Base-by-base conservation (phyloP, 2,329 filamentous ascomycete species). In the Gyromitra esculenta region DNA sequence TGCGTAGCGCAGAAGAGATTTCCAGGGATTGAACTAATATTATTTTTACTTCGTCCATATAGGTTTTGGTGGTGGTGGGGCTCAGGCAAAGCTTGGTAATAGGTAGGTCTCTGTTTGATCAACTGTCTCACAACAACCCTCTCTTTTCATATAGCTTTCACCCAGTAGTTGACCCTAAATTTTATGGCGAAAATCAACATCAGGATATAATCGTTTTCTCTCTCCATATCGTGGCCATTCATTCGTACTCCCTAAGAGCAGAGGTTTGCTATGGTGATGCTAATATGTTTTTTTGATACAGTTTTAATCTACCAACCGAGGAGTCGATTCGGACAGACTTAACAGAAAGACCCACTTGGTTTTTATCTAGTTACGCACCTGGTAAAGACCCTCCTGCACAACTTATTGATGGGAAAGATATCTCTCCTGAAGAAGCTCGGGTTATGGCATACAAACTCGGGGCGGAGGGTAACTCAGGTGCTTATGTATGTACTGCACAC, bases 351-450 rank as follows among this genome's bases (percentile, higher is more conserved):
- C 76, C 79, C 8, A 77, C 67, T 7, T 80, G 79, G 79, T 68
- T 50, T 37, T 64, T 80, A 15, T 80, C 79, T 15, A 79, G 78
- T 50, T 80, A 78, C 52, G 79, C 78, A 13, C 78, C 79, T 31
- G 78, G 78, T 13, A 80, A 79, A 66, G 76, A 79, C 35, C 78
- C 79, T 9, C 79, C 79, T 9, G 59, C 64, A 9, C 79, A 80
- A 43, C 65, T 80, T 54, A 79, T 80, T 59, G 78, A 80, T 68
- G 78, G 70, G 11, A 79, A 79, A 41, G 79, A 80, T 68, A 66
- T 80, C 43, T 79, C 78, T 4, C 75, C 69, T 1, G 79, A 80
- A 59, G 79, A 80, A 69, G 70, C 73, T 39, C 72, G 79, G 2
- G 65, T 80, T 18, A 62, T 75, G 63, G 76, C 76, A 9, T 80